phyloP scores from a whole-genome alignment of 768 basidiomycete genomes.

The Trametes meyenii region DNA sequence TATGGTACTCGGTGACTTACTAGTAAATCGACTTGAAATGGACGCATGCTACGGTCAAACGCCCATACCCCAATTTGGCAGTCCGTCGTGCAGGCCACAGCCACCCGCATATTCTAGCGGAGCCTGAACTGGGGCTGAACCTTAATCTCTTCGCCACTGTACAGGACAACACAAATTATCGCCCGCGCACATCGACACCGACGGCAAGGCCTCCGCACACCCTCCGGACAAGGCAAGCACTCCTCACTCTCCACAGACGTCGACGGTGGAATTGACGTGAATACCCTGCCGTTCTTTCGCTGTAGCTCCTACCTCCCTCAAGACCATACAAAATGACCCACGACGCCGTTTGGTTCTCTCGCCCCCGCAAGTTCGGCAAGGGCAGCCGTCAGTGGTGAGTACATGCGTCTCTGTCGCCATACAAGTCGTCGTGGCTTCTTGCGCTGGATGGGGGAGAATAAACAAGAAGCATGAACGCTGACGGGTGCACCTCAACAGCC shows the following conservation, averaged over 20 bases:
- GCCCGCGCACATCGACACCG: slow-evolving; percentile 20
- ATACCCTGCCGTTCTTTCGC: background rate
- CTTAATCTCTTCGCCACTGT: slow-evolving; percentile 25
- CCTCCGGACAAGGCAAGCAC: slow-evolving; percentile 24
- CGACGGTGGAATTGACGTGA: background rate
- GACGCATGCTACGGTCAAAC: background rate
- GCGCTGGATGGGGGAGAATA: background rate
- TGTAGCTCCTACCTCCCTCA: slow-evolving; percentile 24
- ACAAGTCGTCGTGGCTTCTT: too few relatives aligned
- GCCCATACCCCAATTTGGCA: background rate
- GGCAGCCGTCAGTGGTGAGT: slow-evolving; percentile 92
- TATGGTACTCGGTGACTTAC: too few relatives aligned
- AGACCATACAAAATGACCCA: slow-evolving; percentile 77
- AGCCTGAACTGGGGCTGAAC: slow-evolving; percentile 18
- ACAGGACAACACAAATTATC: slow-evolving; percentile 28
- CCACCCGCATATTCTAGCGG: slow-evolving; percentile 3
- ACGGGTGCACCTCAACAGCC: slow-evolving; percentile 50
- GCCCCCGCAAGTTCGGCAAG: slow-evolving; percentile 93
- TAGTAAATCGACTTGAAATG: too few relatives aligned
- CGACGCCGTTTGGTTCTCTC: slow-evolving; percentile 98
- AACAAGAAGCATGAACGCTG: slow-evolving; percentile 13
- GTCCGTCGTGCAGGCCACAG: background rate
- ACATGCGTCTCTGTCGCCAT: background rate
- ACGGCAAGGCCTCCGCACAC: slow-evolving; percentile 23
- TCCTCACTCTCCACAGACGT: background rate